Evolutionary conservation across 1,284 basidiomycete species (phyloP), one percentile per base, ranked within the genome.

Genomic region (Austropuccinia psidii): DNA sequence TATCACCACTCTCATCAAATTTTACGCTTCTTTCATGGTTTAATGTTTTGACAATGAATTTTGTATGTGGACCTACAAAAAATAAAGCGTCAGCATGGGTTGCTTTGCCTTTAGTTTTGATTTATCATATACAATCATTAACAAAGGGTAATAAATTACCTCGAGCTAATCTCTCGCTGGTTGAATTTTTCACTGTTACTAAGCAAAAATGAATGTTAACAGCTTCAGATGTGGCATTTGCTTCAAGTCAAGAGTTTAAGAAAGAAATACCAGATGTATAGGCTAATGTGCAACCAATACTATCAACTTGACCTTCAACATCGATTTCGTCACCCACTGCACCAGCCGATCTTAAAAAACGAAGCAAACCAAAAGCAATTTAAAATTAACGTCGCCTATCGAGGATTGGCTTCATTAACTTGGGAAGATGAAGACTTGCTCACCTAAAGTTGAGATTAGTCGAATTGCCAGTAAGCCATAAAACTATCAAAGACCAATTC

Each of bases 391-490:
- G n/a, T n/a, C n/a, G n/a, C n/a, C n/a, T n/a, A n/a, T n/a, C 1
- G 6, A 19, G 24, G 19, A 9, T 8, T 24, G 17, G 19, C 17
- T 41, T 1, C 4, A 58, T 76, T n/a, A n/a, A n/a, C n/a, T n/a
- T n/a, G n/a, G n/a, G n/a, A n/a, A n/a, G n/a, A n/a, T n/a, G n/a
- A 55, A 31, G 87, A 61, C 86, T 86, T 68, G 90, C 86, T 77
- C 24, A 55, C 52, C 52, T 55, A 55, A 55, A 21, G 33, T 88
- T 88, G 77, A 95, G 88, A 79, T 94, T 91, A 0, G 90, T 91
- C 1, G 89, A 90, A 6, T 93, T 90, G 17, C 91, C 83, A 0
- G 92, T 93, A 87, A 91, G 89, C 80, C 83, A 89, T 29, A 91
- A 86, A 4, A 92, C 92, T 76, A 88, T 88, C 15, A 88, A 86